Percentiles rank a stretch among this genome's conserved stretches.
These are phyloP conservation scores for Cotoneaster glaucophyllus DNA, from an alignment of 306 rosid species.

Conservation along the genomic window DNA sequence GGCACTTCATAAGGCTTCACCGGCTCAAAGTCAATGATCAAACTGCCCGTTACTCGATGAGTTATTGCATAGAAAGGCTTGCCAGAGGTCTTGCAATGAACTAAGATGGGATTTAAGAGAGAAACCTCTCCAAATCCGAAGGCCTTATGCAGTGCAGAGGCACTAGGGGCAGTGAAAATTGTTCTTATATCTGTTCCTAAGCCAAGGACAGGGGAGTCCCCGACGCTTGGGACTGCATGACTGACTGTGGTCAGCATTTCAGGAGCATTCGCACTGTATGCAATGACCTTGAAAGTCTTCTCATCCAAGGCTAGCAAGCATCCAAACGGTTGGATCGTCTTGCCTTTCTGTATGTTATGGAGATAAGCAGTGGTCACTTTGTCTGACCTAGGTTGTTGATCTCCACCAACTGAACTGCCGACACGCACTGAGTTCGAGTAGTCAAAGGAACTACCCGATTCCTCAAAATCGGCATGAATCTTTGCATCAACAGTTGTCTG, in stretches of 20 bases:
- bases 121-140: conserved; percentile 81
- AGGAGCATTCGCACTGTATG: conserved; percentile 91
- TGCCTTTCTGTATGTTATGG: conserved; percentile 79
- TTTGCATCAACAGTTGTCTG: conserved; percentile 93
- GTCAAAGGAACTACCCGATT: conserved; percentile 78
- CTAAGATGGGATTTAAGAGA: conserved; percentile 85
- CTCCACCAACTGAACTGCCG: conserved; percentile 33
- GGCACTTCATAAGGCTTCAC: conserved; percentile 90
- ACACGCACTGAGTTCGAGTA: conserved; percentile 74
- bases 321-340: conserved; percentile 87
- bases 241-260: conserved; percentile 88
- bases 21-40: conserved; percentile 91
- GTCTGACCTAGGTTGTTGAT: conserved; percentile 59
- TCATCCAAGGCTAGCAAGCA: conserved; percentile 88
- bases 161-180: conserved; percentile 76
- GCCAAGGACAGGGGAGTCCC: conserved; percentile 85
- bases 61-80: conserved; percentile 89
- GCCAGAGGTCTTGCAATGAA: conserved; percentile 95
- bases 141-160: conserved; percentile 84
- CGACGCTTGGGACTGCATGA: conserved; percentile 93
- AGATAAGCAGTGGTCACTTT: conserved; percentile 86
- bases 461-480: conserved; percentile 83
- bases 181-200: conserved; percentile 74
- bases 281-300: conserved; percentile 78
- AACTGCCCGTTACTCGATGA: conserved; percentile 75